A percentile compares a stretch with the other conserved stretches of the same genome.
These are phyloP conservation scores for Cyberlindnera nakhonratchasimensis DNA, from an alignment of 805 yeast genomes.

Conservation along the genomic window DNA sequence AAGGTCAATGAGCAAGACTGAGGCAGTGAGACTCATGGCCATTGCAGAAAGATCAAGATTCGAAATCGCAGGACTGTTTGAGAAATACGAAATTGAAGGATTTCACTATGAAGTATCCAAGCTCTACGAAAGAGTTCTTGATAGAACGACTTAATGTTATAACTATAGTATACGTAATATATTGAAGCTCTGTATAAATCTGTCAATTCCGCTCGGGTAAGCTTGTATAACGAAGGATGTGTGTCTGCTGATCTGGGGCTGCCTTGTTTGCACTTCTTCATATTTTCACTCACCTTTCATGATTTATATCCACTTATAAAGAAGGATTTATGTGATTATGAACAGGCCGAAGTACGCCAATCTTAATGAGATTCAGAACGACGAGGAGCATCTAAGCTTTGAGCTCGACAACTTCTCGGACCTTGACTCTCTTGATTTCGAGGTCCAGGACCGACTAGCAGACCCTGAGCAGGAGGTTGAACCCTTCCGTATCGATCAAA, in stretches of 20 bases:
- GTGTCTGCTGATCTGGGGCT: neutral
- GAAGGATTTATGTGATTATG: slow-evolving; percentile 5
- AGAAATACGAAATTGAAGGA: slow-evolving; percentile 34
- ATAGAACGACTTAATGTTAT: slow-evolving; percentile 28
- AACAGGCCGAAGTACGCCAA: slow-evolving; percentile 13
- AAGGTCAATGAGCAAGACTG: slow-evolving; percentile 42
- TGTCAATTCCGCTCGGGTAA: neutral
- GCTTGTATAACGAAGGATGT: neutral
- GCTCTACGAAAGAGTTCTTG: slow-evolving; percentile 42
- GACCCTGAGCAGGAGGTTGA: slow-evolving; percentile 18
- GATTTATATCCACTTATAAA: neutral
- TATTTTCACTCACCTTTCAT: too few species aligned
- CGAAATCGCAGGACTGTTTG: slow-evolving; percentile 35
- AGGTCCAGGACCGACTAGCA: slow-evolving; percentile 9
- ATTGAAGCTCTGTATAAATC: too few species aligned
- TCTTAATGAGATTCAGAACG: slow-evolving; percentile 5
- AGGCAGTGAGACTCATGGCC: slow-evolving; percentile 47
- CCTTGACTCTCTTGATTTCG: slow-evolving; percentile 25
- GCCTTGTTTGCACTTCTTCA: too few species aligned
- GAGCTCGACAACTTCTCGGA: slow-evolving; percentile 24
- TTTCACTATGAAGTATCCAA: slow-evolving; percentile 43
- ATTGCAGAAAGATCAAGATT: slow-evolving; percentile 52
- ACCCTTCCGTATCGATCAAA: slow-evolving; percentile 19
- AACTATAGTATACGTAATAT: neutral
- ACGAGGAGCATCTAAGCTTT: slow-evolving; percentile 12